Conservation (phyloP, 2,329 filamentous ascomycete species). For the Aspergillus ustus region DNA sequence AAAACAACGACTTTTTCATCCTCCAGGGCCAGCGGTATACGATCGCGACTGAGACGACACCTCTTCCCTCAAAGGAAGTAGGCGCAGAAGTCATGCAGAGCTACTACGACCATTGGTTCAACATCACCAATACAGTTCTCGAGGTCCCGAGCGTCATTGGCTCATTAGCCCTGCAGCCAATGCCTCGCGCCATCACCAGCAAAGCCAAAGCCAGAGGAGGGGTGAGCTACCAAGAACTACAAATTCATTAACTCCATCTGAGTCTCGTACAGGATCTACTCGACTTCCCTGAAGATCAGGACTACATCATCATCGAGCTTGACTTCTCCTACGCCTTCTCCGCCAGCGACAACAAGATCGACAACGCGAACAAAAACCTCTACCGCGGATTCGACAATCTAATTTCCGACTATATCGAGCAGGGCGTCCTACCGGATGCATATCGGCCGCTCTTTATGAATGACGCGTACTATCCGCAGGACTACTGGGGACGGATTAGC, state of each 20-base stretch:
- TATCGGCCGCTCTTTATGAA: conserved; percentile 55
- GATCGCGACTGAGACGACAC: conserved; percentile 46
- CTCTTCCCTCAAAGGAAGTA: conserved; percentile 38
- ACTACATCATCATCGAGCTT: conserved; percentile 53
- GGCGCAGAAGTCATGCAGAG: conserved; percentile 36
- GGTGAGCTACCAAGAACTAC: conserved; percentile 33
- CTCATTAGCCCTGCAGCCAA: conserved; percentile 44
- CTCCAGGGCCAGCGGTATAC: conserved; percentile 42
- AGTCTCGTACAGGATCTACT: conserved; percentile 40
- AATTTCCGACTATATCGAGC: conserved; percentile 38
- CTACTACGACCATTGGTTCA: conserved; percentile 40
- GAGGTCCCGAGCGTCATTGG: conserved; percentile 34
- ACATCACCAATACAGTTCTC: conserved; percentile 34
- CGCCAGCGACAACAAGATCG: conserved; percentile 43
- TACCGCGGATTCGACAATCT: conserved; percentile 43
- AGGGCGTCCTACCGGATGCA: conserved; percentile 43
- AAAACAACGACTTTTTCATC: conserved; percentile 49
- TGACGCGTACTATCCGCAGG: conserved; percentile 50
- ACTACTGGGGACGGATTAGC: conserved; percentile 48
- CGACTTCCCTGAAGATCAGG: conserved; percentile 44
- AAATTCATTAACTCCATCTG: neutral
- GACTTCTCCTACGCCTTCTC: conserved; percentile 47
- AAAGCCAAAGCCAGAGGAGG: conserved; percentile 42
- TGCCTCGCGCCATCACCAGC: conserved; percentile 39
- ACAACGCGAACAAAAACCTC: conserved; percentile 43